phyloP scores from a whole-genome alignment of 2,329 filamentous ascomycete species.

The Botrytis cinerea region DNA sequence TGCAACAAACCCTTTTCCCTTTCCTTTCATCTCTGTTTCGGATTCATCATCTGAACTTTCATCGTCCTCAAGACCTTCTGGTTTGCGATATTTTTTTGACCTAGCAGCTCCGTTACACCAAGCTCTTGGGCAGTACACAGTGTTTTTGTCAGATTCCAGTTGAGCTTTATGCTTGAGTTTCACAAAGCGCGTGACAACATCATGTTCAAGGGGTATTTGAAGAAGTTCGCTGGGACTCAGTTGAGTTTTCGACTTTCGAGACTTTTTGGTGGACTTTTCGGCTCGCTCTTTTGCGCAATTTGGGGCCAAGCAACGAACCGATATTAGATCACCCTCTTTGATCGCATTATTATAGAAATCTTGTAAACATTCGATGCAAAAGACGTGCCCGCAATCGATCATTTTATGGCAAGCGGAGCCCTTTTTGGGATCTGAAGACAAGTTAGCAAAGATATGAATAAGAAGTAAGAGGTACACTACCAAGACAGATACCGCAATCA shows the following conservation, averaged over 20 bases:
- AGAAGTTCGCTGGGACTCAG: slow-evolving; percentile 83
- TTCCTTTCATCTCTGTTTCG: slow-evolving; percentile 39
- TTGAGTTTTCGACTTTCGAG: slow-evolving; percentile 63
- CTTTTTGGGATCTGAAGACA: slow-evolving; percentile 75
- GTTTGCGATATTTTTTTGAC: slow-evolving; percentile 72
- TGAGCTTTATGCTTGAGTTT: slow-evolving; percentile 89
- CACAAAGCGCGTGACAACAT: slow-evolving; percentile 81
- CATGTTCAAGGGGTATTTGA: slow-evolving; percentile 70
- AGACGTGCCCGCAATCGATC: slow-evolving; percentile 84
- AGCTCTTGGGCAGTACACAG: slow-evolving; percentile 85
- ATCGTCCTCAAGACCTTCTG: slow-evolving; percentile 62
- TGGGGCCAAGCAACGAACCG: slow-evolving; percentile 78
- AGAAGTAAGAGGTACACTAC: slow-evolving; percentile 43
- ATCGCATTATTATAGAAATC: slow-evolving; percentile 92
- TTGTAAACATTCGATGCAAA: slow-evolving; percentile 82
- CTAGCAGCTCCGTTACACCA: slow-evolving; percentile 92
- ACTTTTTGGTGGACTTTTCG: slow-evolving; percentile 46
- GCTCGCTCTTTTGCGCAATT: slow-evolving; percentile 69
- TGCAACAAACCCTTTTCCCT: slow-evolving; percentile 31
- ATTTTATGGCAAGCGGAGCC: slow-evolving; percentile 79
- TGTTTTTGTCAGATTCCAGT: slow-evolving; percentile 87
- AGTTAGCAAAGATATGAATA: slow-evolving; percentile 24
- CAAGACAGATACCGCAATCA: slow-evolving; percentile 81
- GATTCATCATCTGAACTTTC: slow-evolving; percentile 59
- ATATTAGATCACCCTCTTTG: slow-evolving; percentile 75